Evolutionary conservation across 352 stramenopile genomes (phyloP).

Genomic region (Halophytophthora batemanensis): DNA sequence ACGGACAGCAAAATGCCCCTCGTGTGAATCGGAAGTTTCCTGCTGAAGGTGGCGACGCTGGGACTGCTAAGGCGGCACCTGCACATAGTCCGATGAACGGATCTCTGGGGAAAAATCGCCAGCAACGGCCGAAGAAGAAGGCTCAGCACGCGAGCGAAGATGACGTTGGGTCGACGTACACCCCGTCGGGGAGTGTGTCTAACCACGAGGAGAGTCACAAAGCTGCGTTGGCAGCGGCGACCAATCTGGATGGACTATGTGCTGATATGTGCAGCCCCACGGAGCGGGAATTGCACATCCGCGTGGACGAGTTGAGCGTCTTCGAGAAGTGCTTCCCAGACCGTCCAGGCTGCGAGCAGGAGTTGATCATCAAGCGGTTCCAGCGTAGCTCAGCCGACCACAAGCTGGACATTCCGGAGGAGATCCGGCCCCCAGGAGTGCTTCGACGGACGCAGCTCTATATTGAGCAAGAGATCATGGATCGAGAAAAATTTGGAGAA

Average conservation of each 20-base stretch:
- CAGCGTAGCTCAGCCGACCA: slow-evolving; percentile 84
- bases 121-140: slow-evolving; percentile 28
- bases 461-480: slow-evolving; percentile 85
- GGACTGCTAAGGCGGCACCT: slow-evolving; percentile 1
- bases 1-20: slow-evolving; percentile 9
- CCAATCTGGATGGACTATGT: slow-evolving; percentile 73
- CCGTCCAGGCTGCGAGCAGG: slow-evolving; percentile 46
- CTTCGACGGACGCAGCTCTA: slow-evolving; percentile 80
- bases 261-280: slow-evolving; percentile 82
- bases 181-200: background rate
- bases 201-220: slow-evolving; percentile 35
- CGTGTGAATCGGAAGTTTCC: slow-evolving; percentile 6
- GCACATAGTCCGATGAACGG: slow-evolving; percentile 15
- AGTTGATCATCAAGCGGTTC: slow-evolving; percentile 86
- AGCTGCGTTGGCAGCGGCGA: slow-evolving; percentile 51
- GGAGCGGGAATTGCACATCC: slow-evolving; percentile 82
- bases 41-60: slow-evolving; percentile 5
- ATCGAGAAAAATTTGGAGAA: slow-evolving; percentile 56
- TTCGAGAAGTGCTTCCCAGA: slow-evolving; percentile 83
- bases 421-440: slow-evolving; percentile 77
- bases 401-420: slow-evolving; percentile 79
- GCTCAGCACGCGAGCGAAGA: slow-evolving; percentile 17
- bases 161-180: slow-evolving; percentile 7
- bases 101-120: slow-evolving; percentile 20
- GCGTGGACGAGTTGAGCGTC: slow-evolving; percentile 80